These are phyloP conservation scores for Metschnikowia bowlesiae DNA, from an alignment of 805 yeast genomes.

Conservation along the genomic window DNA sequence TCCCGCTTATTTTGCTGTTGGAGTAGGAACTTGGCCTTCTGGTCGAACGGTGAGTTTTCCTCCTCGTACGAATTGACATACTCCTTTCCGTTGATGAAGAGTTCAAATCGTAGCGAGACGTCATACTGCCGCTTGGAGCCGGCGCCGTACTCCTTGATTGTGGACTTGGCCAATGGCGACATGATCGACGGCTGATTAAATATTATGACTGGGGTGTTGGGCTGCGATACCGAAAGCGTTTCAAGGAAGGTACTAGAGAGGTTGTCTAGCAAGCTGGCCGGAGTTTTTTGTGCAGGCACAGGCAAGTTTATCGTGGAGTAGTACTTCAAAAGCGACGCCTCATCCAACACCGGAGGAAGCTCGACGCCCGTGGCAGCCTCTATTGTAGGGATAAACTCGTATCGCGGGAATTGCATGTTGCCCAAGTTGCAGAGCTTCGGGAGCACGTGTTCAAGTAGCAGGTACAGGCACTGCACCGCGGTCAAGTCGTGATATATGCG, in stretches of 20 bases:
- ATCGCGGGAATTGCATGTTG: constrained; percentile 20
- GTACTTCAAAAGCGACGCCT: constrained; percentile 39
- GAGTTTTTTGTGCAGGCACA: constrained; percentile 40
- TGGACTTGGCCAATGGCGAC: constrained; percentile 85
- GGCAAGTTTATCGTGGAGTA: constrained; percentile 33
- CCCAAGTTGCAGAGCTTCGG: constrained; percentile 14
- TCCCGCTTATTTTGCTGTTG: constrained; percentile 51
- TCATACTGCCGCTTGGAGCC: constrained; percentile 21
- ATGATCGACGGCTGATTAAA: constrained; percentile 77
- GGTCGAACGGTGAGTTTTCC: constrained; percentile 82
- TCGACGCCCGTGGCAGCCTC: constrained; percentile 47
- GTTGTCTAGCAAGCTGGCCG: constrained; percentile 60
- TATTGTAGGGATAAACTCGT: constrained; percentile 66
- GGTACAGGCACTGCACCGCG: constrained; percentile 7
- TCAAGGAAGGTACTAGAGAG: constrained; percentile 63
- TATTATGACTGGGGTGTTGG: constrained; percentile 61
- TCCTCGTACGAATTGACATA: constrained; percentile 94
- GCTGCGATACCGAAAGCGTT: constrained; percentile 42
- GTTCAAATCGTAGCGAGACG: constrained; percentile 72
- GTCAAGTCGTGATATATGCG: constrained; percentile 33
- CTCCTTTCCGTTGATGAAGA: constrained; percentile 77
- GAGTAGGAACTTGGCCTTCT: constrained; percentile 52
- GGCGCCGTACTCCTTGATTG: constrained; percentile 24
- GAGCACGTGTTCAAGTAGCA: constrained; percentile 15
- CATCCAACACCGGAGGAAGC: constrained; percentile 45